phyloP scores from a whole-genome alignment of 768 basidiomycete species.

The Auriscalpium microsporum region DNA sequence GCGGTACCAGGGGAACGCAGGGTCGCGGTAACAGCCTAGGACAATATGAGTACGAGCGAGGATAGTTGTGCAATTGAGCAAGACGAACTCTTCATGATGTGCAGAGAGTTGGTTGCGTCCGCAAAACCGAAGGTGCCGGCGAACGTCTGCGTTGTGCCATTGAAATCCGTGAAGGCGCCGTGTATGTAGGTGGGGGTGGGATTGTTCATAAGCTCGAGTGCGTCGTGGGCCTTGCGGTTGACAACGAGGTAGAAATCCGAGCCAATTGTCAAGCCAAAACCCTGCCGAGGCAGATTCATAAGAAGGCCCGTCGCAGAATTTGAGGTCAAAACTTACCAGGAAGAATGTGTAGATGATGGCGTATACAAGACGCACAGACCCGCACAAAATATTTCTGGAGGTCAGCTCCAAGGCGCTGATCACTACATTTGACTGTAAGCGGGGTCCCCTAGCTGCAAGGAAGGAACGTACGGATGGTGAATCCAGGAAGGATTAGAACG shows the following conservation, averaged over 20 bases:
- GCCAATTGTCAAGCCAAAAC: constrained; percentile 78
- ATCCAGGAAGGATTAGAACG: constrained; percentile 85
- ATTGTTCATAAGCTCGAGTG: constrained; percentile 23
- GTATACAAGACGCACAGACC: constrained; percentile 76
- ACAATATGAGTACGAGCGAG: neutral
- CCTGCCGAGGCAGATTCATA: constrained; percentile 31
- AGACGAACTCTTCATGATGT: constrained; percentile 22
- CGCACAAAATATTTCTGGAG: constrained; percentile 73
- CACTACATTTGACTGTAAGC: constrained; percentile 31
- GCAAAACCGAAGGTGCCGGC: constrained; percentile 22
- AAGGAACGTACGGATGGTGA: constrained; percentile 57
- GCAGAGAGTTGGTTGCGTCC: constrained; percentile 19
- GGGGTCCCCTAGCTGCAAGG: neutral
- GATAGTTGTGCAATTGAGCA: neutral
- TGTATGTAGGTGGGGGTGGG: constrained; percentile 31
- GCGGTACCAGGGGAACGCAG: constrained; percentile 68
- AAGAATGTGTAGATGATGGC: constrained; percentile 83
- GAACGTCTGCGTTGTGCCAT: constrained; percentile 17
- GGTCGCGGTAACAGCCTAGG: constrained; percentile 66
- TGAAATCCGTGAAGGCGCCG: constrained; percentile 42
- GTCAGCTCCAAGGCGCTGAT: constrained; percentile 74
- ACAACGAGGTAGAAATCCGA: constrained; percentile 73
- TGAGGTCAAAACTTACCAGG: constrained; percentile 35
- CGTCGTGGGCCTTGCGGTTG: constrained; percentile 44
- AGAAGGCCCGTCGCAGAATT: too few species aligned